Conservation (phyloP, 306 rosid genomes). For the Corylus avellana region DNA sequence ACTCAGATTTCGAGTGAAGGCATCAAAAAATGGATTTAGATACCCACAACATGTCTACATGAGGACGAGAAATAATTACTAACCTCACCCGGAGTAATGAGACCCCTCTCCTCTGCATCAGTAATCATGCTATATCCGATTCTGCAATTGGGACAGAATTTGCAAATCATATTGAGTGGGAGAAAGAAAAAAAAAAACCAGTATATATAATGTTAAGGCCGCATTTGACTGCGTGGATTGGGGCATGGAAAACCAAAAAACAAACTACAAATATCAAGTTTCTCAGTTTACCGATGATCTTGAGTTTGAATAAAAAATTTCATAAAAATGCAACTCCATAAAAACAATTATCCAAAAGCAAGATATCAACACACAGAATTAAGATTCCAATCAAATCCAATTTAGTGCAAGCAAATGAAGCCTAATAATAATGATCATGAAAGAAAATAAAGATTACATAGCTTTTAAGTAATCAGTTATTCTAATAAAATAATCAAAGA, state of each 20-base stretch:
- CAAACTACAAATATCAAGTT: background rate
- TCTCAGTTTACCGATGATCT: background rate
- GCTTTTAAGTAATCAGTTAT: background rate
- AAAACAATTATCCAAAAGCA: background rate
- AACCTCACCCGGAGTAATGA: slow-evolving; percentile 74
- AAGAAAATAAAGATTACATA: slow-evolving; percentile 3
- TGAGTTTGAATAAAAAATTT: background rate
- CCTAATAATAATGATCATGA: background rate
- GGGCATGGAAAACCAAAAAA: background rate
- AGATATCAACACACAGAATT: background rate
- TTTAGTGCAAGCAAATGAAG: slow-evolving; percentile 7
- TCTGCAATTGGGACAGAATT: slow-evolving; percentile 41
- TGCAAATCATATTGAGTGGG: background rate
- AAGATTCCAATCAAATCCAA: slow-evolving; percentile 1
- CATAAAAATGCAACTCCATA: background rate
- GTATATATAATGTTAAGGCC: slow-evolving; percentile 8
- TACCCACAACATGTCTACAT: background rate
- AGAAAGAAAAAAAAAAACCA: background rate
- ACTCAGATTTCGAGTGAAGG: slow-evolving; percentile 2
- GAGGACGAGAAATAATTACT: slow-evolving; percentile 34
- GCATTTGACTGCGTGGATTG: slow-evolving; percentile 1
- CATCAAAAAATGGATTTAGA: slow-evolving; percentile 2
- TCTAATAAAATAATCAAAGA: slow-evolving; percentile 21
- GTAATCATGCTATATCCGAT: slow-evolving; percentile 79
- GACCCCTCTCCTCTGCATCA: slow-evolving; percentile 76